Percentiles rank a stretch among this genome's conserved stretches.
phyloP scores from a whole-genome alignment of 2,329 filamentous ascomycete species.

The Fusarium agapanthi region DNA sequence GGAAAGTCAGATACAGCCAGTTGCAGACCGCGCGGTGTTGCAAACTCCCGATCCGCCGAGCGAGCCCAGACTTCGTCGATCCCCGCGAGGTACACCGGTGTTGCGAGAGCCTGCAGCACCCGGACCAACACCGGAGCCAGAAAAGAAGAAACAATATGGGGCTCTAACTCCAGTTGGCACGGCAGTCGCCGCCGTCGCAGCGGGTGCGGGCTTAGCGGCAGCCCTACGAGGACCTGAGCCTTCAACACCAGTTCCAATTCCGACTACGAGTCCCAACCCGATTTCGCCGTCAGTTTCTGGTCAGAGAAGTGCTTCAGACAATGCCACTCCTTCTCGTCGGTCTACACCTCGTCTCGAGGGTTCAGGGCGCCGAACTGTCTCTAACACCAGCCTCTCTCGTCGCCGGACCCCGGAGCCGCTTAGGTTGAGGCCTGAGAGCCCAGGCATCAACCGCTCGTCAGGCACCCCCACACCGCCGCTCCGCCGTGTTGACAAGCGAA shows the following conservation, averaged over 20 bases:
- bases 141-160: constrained; percentile 52
- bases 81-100: constrained; percentile 50
- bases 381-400: constrained; percentile 64
- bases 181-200: constrained; percentile 18
- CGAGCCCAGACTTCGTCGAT: constrained; percentile 44
- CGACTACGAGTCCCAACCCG: constrained; percentile 18
- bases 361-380: constrained; percentile 54
- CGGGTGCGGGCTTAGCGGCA: constrained; percentile 28
- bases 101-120: constrained; percentile 51
- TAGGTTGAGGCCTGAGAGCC: constrained; percentile 69
- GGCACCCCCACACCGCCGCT: constrained; percentile 71
- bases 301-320: constrained; percentile 52
- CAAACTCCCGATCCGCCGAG: constrained; percentile 43
- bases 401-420: constrained; percentile 63
- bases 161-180: constrained; percentile 33
- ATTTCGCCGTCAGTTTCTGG: constrained; percentile 7
- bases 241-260: constrained; percentile 23
- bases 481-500: constrained; percentile 71
- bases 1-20: constrained; percentile 33
- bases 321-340: constrained; percentile 30
- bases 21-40: constrained; percentile 29
- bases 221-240: constrained; percentile 19
- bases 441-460: constrained; percentile 55
- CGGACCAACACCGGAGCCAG: constrained; percentile 54
- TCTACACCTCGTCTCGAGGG: constrained; percentile 37